Evolutionary conservation across 163 green algal genomes (phyloP).

Genomic region (Scenedesmus sp.): DNA sequence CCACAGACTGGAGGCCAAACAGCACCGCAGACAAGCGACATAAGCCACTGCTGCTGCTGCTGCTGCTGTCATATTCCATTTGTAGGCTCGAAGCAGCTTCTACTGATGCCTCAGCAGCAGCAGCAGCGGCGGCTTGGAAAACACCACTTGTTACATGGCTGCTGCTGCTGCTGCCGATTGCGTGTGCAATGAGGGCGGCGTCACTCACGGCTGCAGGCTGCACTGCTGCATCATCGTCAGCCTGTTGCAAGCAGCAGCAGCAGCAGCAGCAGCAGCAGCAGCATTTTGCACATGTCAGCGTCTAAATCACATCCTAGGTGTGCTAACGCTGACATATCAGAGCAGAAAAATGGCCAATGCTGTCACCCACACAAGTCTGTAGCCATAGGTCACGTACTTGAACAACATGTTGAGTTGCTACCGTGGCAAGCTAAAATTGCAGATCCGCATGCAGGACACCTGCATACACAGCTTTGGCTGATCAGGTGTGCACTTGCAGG

Average conservation of each 20-base stretch:
- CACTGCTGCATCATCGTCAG: neutral
- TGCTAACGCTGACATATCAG: neutral
- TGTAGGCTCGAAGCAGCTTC: no score
- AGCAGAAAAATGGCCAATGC: no score
- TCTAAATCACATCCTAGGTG: neutral
- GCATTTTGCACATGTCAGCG: neutral
- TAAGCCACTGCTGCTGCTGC: constrained; percentile 23
- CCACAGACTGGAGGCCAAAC: neutral
- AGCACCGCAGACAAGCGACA: neutral
- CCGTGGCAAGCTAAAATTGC: no score
- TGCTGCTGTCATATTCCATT: no score
- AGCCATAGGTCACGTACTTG: no score
- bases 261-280: neutral
- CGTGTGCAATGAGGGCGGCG: neutral
- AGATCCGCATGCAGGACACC: no score
- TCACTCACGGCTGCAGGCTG: neutral
- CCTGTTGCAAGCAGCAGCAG: neutral
- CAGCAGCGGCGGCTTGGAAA: no score
- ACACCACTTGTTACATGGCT: no score
- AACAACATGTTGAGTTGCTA: no score
- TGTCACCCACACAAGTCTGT: neutral
- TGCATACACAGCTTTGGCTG: no score
- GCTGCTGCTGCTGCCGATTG: neutral
- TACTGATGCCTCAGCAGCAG: no score
- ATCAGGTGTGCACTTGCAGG: no score